A percentile compares a stretch with the other conserved stretches of the same genome.
These are phyloP conservation scores for Pichia sp. DNA, from an alignment of 1,139 yeast genomes.

Conservation along the genomic window DNA sequence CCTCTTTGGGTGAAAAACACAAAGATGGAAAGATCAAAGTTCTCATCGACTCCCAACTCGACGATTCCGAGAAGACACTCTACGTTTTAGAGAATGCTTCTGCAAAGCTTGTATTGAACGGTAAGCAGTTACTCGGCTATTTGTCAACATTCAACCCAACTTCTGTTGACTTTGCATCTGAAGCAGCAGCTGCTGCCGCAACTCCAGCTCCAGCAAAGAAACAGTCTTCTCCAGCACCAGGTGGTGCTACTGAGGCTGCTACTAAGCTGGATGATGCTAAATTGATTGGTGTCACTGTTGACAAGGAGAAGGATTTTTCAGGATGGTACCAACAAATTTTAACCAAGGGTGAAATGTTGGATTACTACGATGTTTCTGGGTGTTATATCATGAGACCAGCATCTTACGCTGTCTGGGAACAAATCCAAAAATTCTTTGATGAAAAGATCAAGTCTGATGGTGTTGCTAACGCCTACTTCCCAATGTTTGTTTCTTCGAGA, in stretches of 20 bases:
- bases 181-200: conserved; percentile 38
- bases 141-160: conserved; percentile 57
- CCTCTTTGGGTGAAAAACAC: conserved; percentile 49
- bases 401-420: conserved; percentile 93
- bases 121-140: conserved; percentile 48
- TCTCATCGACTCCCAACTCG: conserved; percentile 58
- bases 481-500: conserved; percentile 92
- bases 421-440: conserved; percentile 85
- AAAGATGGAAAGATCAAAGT: conserved; percentile 60
- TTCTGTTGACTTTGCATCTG: conserved; percentile 57
- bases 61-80: conserved; percentile 36
- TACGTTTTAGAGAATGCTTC: conserved; percentile 61
- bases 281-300: conserved; percentile 92
- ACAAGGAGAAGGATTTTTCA: conserved; percentile 86
- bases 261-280: conserved; percentile 83
- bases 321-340: conserved; percentile 96
- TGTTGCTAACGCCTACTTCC: conserved; percentile 94
- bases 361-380: conserved; percentile 97
- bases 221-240: conserved; percentile 14
- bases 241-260: conserved; percentile 34
- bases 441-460: conserved; percentile 77
- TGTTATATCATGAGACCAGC: conserved; percentile 97
- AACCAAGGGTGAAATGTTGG: conserved; percentile 96
- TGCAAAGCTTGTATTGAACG: conserved; percentile 53
- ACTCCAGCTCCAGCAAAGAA: conserved; percentile 13